phyloP scores from a whole-genome alignment of 106 monocot species.

The Dendrobium huoshanense region DNA sequence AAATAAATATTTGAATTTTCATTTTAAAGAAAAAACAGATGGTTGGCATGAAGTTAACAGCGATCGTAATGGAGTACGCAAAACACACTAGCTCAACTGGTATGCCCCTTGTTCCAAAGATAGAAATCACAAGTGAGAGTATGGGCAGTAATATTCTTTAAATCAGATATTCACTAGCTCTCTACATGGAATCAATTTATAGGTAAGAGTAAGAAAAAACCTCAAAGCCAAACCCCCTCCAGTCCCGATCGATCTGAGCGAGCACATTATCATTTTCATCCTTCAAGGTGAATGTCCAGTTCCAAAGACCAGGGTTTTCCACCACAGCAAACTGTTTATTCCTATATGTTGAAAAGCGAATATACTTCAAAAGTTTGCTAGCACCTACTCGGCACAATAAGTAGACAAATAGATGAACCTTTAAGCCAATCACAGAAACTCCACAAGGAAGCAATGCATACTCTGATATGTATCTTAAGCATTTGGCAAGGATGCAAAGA shows the following conservation, averaged over 20 bases:
- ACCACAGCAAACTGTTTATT: conserved; percentile 97
- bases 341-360: conserved; percentile 21
- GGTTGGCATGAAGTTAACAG: not conserved
- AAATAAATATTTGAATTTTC: not conserved
- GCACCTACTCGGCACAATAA: not conserved
- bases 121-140: too few relatives aligned
- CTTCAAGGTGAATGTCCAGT: conserved; percentile 96
- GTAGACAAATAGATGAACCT: not conserved
- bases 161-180: too few relatives aligned
- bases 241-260: conserved; percentile 95
- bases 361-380: not conserved
- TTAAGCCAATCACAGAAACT: not conserved
- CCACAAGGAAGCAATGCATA: not conserved
- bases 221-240: conserved; percentile 98
- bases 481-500: not conserved
- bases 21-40: not conserved
- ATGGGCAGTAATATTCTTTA: too few relatives aligned
- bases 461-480: not conserved
- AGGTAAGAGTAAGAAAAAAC: conserved; percentile 19
- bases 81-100: too few relatives aligned
- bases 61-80: too few relatives aligned
- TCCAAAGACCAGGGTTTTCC: conserved; percentile 98
- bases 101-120: too few relatives aligned
- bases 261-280: conserved; percentile 85
- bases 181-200: not conserved